These are phyloP conservation scores for Gracilaria domingensis DNA, from an alignment of 23 red algal species.

Conservation along the genomic window DNA sequence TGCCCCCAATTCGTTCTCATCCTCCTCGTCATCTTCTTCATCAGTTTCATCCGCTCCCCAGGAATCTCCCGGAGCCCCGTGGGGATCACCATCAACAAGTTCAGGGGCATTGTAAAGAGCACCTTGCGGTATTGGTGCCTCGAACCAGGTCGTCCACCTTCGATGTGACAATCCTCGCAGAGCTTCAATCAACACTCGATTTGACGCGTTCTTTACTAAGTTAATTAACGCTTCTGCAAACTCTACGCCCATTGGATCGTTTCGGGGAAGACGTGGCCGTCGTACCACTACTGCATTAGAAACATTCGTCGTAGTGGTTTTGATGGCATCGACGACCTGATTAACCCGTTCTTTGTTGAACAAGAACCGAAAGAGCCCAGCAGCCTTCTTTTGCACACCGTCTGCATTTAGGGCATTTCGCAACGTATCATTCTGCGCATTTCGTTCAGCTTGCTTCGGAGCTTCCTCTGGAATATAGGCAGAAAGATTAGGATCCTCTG, in stretches of 20 bases:
- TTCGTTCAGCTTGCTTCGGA: conserved; percentile 37
- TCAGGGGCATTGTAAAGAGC: conserved; percentile 81
- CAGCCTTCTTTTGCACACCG: conserved; percentile 61
- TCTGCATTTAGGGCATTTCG: conserved; percentile 35
- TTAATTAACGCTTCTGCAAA: conserved; percentile 79
- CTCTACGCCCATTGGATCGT: conserved; percentile 79
- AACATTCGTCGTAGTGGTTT: conserved; percentile 36
- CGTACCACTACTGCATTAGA: not conserved
- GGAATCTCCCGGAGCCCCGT: conserved; percentile 51
- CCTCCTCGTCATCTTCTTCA: conserved; percentile 63
- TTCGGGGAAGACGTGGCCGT: conserved; percentile 21
- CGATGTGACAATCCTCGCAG: conserved; percentile 73
- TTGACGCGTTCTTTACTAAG: conserved; percentile 76
- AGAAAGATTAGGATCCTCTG: conserved; percentile 79
- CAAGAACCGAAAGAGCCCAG: conserved; percentile 68
- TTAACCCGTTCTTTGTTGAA: conserved; percentile 74
- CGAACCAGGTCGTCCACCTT: conserved; percentile 83
- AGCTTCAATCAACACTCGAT: conserved; percentile 83
- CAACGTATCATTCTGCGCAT: conserved; percentile 26
- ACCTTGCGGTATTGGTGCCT: conserved; percentile 75
- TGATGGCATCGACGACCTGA: conserved; percentile 43
- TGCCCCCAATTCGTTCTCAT: conserved; percentile 73
- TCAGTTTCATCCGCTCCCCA: conserved; percentile 72
- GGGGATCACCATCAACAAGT: conserved; percentile 52
- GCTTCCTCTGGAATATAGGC: conserved; percentile 59